These are phyloP conservation scores for Fraxinus americana DNA, from an alignment of 257 asterid species.

Conservation along the genomic window DNA sequence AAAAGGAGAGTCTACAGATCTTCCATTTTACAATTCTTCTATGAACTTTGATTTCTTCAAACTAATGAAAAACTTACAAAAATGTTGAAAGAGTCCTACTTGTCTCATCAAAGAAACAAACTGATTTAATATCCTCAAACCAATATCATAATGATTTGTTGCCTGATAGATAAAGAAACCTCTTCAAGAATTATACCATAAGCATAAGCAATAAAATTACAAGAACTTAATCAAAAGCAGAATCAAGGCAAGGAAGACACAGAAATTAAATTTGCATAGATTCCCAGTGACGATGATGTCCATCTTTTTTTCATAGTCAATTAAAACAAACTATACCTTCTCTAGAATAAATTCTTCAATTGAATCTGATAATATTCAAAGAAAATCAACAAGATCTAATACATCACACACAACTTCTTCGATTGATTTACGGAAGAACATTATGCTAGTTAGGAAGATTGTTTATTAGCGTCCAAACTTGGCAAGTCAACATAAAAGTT, in stretches of 20 bases:
- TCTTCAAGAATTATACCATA: no score
- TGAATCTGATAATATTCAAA: not conserved
- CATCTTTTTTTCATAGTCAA: not conserved
- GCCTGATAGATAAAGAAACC: slow-evolving; percentile 51
- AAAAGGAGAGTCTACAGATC: not conserved
- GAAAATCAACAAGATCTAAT: slow-evolving; percentile 6
- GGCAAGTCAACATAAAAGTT: slow-evolving; percentile 31
- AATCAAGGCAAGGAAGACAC: no score
- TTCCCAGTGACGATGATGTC: not conserved
- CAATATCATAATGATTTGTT: slow-evolving; percentile 80
- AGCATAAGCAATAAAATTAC: no score
- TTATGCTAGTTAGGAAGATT: slow-evolving; percentile 19
- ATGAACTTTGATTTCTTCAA: slow-evolving; percentile 16
- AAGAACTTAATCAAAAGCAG: not conserved
- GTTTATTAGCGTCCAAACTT: slow-evolving; percentile 8
- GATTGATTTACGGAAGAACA: not conserved
- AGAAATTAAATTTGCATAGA: no score
- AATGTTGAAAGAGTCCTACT: slow-evolving; percentile 45
- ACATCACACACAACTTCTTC: not conserved
- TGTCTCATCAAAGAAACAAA: slow-evolving; percentile 94
- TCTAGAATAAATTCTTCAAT: not conserved
- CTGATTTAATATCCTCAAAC: slow-evolving; percentile 90
- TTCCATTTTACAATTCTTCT: not conserved
- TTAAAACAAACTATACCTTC: not conserved
- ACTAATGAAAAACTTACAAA: slow-evolving; percentile 17